Evolutionary conservation across 495 filamentous ascomycete species (phyloP).

Genomic region (Penicillium antarcticum): DNA sequence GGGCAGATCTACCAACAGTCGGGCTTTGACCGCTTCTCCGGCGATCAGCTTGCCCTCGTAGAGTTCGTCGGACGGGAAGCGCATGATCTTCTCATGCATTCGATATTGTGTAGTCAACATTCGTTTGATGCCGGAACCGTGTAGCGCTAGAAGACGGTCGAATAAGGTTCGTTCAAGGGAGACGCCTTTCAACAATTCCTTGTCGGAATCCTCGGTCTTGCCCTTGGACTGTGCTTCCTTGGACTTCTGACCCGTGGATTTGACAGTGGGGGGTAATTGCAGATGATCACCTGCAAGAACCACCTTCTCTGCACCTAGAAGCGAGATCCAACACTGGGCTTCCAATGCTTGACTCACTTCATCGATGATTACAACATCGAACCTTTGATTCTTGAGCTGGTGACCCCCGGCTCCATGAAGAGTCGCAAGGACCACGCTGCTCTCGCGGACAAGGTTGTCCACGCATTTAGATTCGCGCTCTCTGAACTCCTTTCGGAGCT

Average conservation of each 20-base stretch:
- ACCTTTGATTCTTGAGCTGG: constrained; percentile 74
- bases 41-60: constrained; percentile 81
- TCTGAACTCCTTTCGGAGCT: constrained; percentile 83
- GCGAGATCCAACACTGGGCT: constrained; percentile 96
- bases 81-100: constrained; percentile 96
- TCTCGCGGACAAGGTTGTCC: constrained; percentile 64
- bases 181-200: constrained; percentile 33
- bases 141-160: constrained; percentile 76
- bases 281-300: constrained; percentile 93
- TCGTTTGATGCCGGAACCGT: constrained; percentile 80
- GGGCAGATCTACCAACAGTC: constrained; percentile 73
- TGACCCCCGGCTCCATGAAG: constrained; percentile 88
- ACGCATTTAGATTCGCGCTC: constrained; percentile 82
- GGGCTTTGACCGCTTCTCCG: constrained; percentile 67
- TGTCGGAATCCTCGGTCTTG: constrained; percentile 22
- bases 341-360: constrained; percentile 95
- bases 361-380: constrained; percentile 94
- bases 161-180: constrained; percentile 87
- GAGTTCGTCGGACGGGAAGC: constrained; percentile 83
- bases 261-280: constrained; percentile 92
- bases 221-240: constrained; percentile 19
- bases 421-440: constrained; percentile 87
- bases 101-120: constrained; percentile 99
- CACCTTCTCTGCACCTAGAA: constrained; percentile 76
- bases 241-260: constrained; percentile 47